A percentile compares a stretch with the other conserved stretches of the same genome.
Conservation (phyloP, 495 filamentous ascomycete species). For the Penicillium diatomitis region DNA sequence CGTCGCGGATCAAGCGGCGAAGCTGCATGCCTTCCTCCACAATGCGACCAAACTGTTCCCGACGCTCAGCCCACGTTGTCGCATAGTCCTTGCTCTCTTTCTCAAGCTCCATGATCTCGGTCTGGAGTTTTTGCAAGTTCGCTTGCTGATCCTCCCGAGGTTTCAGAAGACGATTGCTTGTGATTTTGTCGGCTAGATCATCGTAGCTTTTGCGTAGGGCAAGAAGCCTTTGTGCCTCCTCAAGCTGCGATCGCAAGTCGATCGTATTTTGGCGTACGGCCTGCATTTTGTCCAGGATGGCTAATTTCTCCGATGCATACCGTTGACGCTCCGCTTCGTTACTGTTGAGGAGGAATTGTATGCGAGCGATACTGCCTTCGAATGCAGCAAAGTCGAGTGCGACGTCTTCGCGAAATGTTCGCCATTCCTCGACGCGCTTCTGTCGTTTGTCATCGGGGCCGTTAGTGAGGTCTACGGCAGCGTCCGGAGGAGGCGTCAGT, state of each 20-base stretch:
- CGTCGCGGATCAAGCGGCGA: slow-evolving; percentile 77
- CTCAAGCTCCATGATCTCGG: slow-evolving; percentile 82
- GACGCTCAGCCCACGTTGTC: slow-evolving; percentile 73
- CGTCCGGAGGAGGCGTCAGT: slow-evolving; percentile 64
- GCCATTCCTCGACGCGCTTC: slow-evolving; percentile 45
- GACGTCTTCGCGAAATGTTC: slow-evolving; percentile 67
- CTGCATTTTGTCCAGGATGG: slow-evolving; percentile 66
- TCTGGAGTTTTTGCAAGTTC: slow-evolving; percentile 68
- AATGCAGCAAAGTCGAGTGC: slow-evolving; percentile 86
- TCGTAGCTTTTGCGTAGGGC: slow-evolving; percentile 79
- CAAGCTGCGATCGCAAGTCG: slow-evolving; percentile 60
- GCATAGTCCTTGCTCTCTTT: slow-evolving; percentile 74
- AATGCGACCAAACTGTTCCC: slow-evolving; percentile 83
- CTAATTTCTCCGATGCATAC: slow-evolving; percentile 70
- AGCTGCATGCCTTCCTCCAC: slow-evolving; percentile 86
- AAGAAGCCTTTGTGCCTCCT: slow-evolving; percentile 65
- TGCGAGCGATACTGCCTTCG: slow-evolving; percentile 75
- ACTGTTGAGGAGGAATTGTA: slow-evolving; percentile 77
- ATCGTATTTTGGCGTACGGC: slow-evolving; percentile 67
- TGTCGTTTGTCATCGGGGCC: slow-evolving; percentile 29
- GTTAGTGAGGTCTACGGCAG: slow-evolving; percentile 29
- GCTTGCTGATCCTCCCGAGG: slow-evolving; percentile 74
- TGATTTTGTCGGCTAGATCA: slow-evolving; percentile 76
- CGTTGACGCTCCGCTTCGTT: slow-evolving; percentile 79
- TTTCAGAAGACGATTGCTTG: slow-evolving; percentile 65